A percentile compares a stretch with the other conserved stretches of the same genome.
phyloP scores from a whole-genome alignment of 306 rosid genomes.

The Adenanthera pavonina region DNA sequence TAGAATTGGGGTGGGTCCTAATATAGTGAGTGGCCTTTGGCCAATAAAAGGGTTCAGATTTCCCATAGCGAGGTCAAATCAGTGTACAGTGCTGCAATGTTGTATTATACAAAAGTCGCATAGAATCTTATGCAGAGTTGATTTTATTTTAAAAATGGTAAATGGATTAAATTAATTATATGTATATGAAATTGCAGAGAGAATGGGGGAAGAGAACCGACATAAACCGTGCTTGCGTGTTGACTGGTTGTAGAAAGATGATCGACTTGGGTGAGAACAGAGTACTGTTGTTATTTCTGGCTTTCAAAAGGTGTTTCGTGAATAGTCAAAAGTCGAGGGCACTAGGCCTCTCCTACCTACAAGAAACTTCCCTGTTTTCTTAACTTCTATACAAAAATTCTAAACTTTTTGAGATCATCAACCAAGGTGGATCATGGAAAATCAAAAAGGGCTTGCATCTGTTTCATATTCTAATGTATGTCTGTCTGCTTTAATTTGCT shows the following conservation, averaged over 20 bases:
- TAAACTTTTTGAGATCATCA: conserved; percentile 6
- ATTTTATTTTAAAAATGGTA: background rate
- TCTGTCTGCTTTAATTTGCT: background rate
- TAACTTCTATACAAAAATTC: conserved; percentile 28
- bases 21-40: conserved; percentile 1
- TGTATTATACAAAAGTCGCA: background rate
- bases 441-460: background rate
- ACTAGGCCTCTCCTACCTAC: conserved; percentile 36
- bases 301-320: conserved; percentile 44
- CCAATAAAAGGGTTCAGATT: background rate
- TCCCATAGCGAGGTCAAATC: conserved; percentile 46
- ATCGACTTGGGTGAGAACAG: conserved; percentile 43
- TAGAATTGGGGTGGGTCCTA: conserved; percentile 49
- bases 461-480: background rate
- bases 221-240: conserved; percentile 57
- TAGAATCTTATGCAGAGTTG: background rate
- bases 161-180: background rate
- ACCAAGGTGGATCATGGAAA: background rate
- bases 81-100: conserved; percentile 33
- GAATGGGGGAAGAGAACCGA: conserved; percentile 45
- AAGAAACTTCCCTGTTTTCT: conserved; percentile 40
- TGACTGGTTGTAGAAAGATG: conserved; percentile 44
- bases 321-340: conserved; percentile 59
- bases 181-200: background rate
- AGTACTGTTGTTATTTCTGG: conserved; percentile 4